Evolutionary conservation across 768 basidiomycete genomes (phyloP).

Genomic region (Hortiboletus campestris): DNA sequence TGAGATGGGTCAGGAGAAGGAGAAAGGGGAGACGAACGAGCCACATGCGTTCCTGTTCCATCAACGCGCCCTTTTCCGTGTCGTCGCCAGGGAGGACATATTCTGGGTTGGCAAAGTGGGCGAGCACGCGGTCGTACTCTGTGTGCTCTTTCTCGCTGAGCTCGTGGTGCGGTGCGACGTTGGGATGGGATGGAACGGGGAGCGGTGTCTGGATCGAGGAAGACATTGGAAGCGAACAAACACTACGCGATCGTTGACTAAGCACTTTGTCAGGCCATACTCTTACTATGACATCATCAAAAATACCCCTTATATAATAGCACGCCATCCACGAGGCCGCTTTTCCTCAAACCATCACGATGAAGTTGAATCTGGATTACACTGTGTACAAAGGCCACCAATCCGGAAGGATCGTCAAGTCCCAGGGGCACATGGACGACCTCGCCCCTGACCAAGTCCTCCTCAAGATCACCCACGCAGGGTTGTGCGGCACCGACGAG

Average conservation of each 20-base stretch:
- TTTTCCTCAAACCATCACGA: background rate
- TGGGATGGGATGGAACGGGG: slow-evolving; percentile 24
- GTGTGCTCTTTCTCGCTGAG: slow-evolving; percentile 46
- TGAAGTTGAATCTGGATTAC: slow-evolving; percentile 24
- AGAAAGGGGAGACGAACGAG: slow-evolving; percentile 41
- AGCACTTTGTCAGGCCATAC: background rate
- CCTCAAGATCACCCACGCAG: slow-evolving; percentile 32
- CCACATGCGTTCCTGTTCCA: slow-evolving; percentile 76
- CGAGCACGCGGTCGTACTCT: slow-evolving; percentile 53
- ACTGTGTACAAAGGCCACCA: slow-evolving; percentile 32
- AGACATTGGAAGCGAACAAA: slow-evolving; percentile 4
- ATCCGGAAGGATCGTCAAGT: slow-evolving; percentile 19
- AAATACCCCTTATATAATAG: background rate
- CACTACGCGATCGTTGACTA: no score
- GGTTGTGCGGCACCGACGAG: slow-evolving; percentile 40
- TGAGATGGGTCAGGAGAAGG: background rate
- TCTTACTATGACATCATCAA: slow-evolving; percentile 9
- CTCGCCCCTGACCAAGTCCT: slow-evolving; percentile 31
- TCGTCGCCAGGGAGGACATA: slow-evolving; percentile 51
- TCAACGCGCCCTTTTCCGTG: slow-evolving; percentile 44
- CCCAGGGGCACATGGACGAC: slow-evolving; percentile 8
- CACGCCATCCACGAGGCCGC: background rate
- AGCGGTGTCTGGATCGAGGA: slow-evolving; percentile 18
- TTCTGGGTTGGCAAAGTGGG: slow-evolving; percentile 53
- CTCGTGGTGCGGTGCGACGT: slow-evolving; percentile 33